Base-by-base conservation (phyloP, 495 filamentous ascomycete species). In the Chaetomium cochliodes region DNA sequence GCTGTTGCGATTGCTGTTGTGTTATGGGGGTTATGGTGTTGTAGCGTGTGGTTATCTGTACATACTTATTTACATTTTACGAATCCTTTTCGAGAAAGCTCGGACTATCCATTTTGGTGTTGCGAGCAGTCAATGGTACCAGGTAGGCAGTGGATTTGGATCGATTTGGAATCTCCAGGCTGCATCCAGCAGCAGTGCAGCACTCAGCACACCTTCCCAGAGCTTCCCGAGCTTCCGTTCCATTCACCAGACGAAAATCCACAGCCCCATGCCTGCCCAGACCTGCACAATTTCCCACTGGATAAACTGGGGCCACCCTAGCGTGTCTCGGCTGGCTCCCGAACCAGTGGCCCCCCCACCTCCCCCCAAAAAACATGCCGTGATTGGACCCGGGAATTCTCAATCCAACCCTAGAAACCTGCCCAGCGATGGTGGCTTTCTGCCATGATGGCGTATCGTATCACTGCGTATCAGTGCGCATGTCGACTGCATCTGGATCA, bases 371-470 rank as follows among this genome's bases (percentile, higher is more conserved):
- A 23, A 33, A 2, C 52, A 33, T 3, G 20, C 26, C 18, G 13
- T 37, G 52, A 55, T 55, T 55, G 52, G 52, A n/a, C 52, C 52
- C 52, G 52, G 52, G n/a, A 55, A 18, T 37, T 30, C 18, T n/a
- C 18, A 26, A 39, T 22, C 39, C 42, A 25, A 12, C n/a, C 26
- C 12, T 6, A 2, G 15, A 23, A 26, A 26, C 49, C 23, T 30
- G 28, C 6, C 2, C 49, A 26, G 22, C 33, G 30, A 7, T 5
- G 0, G 2, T 41, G 15, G 53, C 53, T 8, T 41, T 37, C 15
- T 33, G 11, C 13, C 53, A 30, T 30, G 28, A 6, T 30, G 28
- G 28, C 6, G 28, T 6, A 30, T 30, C 6, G 28, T 11, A 5
- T 6, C 5, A 37, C 11, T 7, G 33, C 33, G 33, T 37, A 12